phyloP scores from a whole-genome alignment of 2,329 filamentous ascomycete genomes.

The Zymoseptoria pseudotritici region DNA sequence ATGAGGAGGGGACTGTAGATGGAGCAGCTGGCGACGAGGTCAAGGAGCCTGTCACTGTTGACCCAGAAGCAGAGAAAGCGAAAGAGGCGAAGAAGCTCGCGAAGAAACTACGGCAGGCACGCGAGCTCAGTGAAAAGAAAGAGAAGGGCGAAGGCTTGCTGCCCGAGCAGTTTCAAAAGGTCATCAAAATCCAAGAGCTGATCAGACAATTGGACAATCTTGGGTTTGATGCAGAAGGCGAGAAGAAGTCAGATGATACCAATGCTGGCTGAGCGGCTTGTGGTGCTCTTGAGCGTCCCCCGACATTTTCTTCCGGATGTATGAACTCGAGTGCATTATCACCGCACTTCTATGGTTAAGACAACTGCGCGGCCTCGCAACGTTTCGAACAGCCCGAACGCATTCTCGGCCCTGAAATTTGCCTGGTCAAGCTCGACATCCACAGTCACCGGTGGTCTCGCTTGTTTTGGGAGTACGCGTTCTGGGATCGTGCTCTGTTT shows the following conservation, averaged over 20 bases:
- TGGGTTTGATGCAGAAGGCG: slow-evolving; percentile 74
- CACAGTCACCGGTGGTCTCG: slow-evolving; percentile 13
- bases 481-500: slow-evolving; percentile 12
- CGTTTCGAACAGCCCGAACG: slow-evolving; percentile 40
- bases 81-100: slow-evolving; percentile 87
- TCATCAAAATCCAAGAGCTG: slow-evolving; percentile 93
- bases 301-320: background rate
- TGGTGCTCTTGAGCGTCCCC: background rate
- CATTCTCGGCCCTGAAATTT: slow-evolving; percentile 36
- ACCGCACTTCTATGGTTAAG: slow-evolving; percentile 19
- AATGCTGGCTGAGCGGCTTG: slow-evolving; percentile 4
- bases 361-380: slow-evolving; percentile 20
- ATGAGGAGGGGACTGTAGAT: slow-evolving; percentile 73
- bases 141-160: slow-evolving; percentile 75
- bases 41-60: slow-evolving; percentile 46
- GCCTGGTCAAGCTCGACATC: slow-evolving; percentile 33
- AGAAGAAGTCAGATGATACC: slow-evolving; percentile 35
- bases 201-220: slow-evolving; percentile 78
- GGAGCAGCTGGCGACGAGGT: slow-evolving; percentile 35
- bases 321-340: slow-evolving; percentile 1
- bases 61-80: slow-evolving; percentile 71
- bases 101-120: slow-evolving; percentile 93
- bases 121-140: slow-evolving; percentile 84
- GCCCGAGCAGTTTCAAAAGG: slow-evolving; percentile 93
- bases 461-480: slow-evolving; percentile 1